Evolutionary conservation across 1,284 basidiomycete genomes (phyloP), one percentile per base, ranked within the genome.

Genomic region (Waitea zeae): DNA sequence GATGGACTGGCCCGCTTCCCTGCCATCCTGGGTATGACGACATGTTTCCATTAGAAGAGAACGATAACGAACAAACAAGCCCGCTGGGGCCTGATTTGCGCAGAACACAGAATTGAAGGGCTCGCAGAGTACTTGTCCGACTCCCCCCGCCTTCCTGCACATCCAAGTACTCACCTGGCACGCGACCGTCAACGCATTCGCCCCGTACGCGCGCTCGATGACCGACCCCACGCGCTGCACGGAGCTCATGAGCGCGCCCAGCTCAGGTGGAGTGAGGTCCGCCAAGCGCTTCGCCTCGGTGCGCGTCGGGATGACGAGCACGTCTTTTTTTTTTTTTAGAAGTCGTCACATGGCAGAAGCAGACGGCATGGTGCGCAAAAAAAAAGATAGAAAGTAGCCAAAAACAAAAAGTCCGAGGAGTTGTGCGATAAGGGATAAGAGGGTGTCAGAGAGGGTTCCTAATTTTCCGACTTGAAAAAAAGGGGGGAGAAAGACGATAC

Each of bases 1-100:
- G 12, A 92, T 74, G 3, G 73, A 76, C 58, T 95, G 89, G 0
- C 88, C 79, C 1, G 87, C 83, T 5, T 78, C 77, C 37, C 64
- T 67, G 4, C 89, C 88, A 49, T 93, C 89, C 83, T 93, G 46
- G n/a, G 30, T 26, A 35, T 15, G n/a, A 37, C 12, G 36, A 20
- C 22, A 31, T 18, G 31, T 14, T 12, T n/a, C n/a, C n/a, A n/a
- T n/a, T n/a, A n/a, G n/a, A n/a, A n/a, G n/a, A n/a, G n/a, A n/a
- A n/a, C n/a, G n/a, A n/a, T n/a, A n/a, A n/a, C n/a, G n/a, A n/a
- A n/a, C n/a, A n/a, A n/a, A n/a, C n/a, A n/a, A n/a, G n/a, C n/a
- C n/a, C n/a, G n/a, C n/a, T n/a, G n/a, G n/a, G n/a, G n/a, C n/a
- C n/a, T n/a, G n/a, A n/a, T n/a, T n/a, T n/a, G n/a, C n/a, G n/a